These are phyloP conservation scores for Stemphylium beticola DNA, from an alignment of 2,329 filamentous ascomycete species.

Conservation along the genomic window DNA sequence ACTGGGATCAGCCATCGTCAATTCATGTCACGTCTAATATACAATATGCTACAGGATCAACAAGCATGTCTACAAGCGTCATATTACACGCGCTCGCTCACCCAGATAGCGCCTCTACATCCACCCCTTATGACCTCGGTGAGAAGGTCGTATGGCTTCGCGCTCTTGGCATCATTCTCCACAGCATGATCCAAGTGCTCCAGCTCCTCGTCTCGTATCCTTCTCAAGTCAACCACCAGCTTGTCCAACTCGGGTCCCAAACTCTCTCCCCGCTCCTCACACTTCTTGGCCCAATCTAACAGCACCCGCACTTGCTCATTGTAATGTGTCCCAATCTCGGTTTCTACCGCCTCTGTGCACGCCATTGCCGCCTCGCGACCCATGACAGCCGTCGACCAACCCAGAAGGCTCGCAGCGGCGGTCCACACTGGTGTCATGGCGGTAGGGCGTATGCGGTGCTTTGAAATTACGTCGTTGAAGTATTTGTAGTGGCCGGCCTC, in stretches of 20 bases:
- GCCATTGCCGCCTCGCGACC: slow-evolving; percentile 97
- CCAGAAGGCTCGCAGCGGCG: slow-evolving; percentile 76
- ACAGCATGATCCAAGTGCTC: slow-evolving; percentile 97
- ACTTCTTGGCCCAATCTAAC: slow-evolving; percentile 78
- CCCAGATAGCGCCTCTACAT: slow-evolving; percentile 90
- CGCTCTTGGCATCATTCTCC: slow-evolving; percentile 88
- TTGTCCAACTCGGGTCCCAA: slow-evolving; percentile 77
- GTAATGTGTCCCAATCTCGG: slow-evolving; percentile 95
- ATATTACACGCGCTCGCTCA: slow-evolving; percentile 68
- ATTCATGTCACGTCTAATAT: slow-evolving; percentile 1
- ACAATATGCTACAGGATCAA: slow-evolving; percentile 9
- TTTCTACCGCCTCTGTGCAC: slow-evolving; percentile 97
- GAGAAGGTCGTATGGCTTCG: slow-evolving; percentile 85
- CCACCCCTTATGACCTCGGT: slow-evolving; percentile 88
- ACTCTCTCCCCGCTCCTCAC: slow-evolving; percentile 78
- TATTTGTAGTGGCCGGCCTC: slow-evolving; percentile 85
- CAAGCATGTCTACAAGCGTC: background rate
- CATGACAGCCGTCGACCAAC: slow-evolving; percentile 88
- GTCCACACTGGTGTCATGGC: slow-evolving; percentile 92
- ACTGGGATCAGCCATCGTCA: background rate
- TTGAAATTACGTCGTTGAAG: slow-evolving; percentile 82
- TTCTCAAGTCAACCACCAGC: slow-evolving; percentile 74
- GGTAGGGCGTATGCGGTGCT: slow-evolving; percentile 89
- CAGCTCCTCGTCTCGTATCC: slow-evolving; percentile 92
- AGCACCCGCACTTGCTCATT: slow-evolving; percentile 87